Evolutionary conservation across 495 filamentous ascomycete genomes (phyloP), one percentile per base, ranked within the genome.

Genomic region (Pseudevernia furfuracea): DNA sequence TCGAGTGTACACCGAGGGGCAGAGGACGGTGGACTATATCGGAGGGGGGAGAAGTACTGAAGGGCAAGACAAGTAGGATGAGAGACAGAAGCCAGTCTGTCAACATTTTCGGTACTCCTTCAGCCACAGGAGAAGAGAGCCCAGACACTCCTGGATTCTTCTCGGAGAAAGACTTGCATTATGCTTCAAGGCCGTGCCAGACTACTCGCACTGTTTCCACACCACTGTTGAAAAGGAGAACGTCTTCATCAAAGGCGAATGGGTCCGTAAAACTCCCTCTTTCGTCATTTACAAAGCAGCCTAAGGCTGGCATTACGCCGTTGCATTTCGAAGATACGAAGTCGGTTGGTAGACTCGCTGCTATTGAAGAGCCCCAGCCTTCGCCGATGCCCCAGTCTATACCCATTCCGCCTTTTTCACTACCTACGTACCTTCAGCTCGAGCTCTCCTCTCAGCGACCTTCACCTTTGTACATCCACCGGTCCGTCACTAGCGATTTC

Each of bases 381-480:
- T 90, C 90, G 12, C 88, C 88, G 0, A 81, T 89, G 72, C 85
- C 86, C 37, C 76, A 80, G n/a, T 73, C 82, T 7, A 84, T 95
- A 55, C 92, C 91, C 12, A 76, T 94, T 0, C 92, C 91, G 11
- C 92, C 92, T 6, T 80, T 92, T 72, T 96, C 92, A 0, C 82
- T 97, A 58, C 90, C 90, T 7, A 94, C 91, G 4, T 89, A 94
- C 69, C 79, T 97, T 17, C 90, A 96, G 69, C 84, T 97, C 15
- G 92, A 97, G 70, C 79, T 97, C 32, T 87, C 92, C 1, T 89
- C 88, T 3, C 83, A 89, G 52, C 80, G 85, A 36, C 92, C 92
- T 5, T 94, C 90, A 55, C 90, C 91, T 3, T 75, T 96, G 60
- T 97, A 96, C 69, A 95, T 97, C 56, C 86, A 95, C 71, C 86